A percentile compares a stretch with the other conserved stretches of the same genome.
phyloP scores from a whole-genome alignment of 2,329 filamentous ascomycete species.

The Trichoderma breve region DNA sequence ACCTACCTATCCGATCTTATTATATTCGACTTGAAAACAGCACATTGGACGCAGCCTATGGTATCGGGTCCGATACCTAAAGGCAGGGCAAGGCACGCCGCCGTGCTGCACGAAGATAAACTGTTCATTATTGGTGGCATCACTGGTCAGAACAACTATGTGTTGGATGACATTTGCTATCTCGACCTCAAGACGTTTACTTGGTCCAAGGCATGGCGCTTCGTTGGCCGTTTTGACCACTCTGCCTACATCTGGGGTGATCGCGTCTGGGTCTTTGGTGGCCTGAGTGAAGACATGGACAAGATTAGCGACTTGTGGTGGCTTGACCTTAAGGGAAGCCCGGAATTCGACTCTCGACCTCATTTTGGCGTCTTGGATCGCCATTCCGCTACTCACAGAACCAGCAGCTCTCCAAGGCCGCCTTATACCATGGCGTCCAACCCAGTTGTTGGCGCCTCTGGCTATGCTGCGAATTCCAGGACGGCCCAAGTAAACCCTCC shows the following conservation, averaged over 20 bases:
- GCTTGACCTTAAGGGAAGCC: slow-evolving; percentile 89
- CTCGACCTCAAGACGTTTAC: slow-evolving; percentile 96
- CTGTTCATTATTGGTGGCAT: slow-evolving; percentile 95
- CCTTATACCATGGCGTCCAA: slow-evolving; percentile 51
- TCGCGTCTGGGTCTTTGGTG: slow-evolving; percentile 94
- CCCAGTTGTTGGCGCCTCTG: slow-evolving; percentile 56
- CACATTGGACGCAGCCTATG: slow-evolving; percentile 91
- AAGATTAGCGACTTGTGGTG: slow-evolving; percentile 96
- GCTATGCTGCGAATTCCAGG: slow-evolving; percentile 66
- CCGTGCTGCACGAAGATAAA: slow-evolving; percentile 93
- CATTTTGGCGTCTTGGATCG: slow-evolving; percentile 54
- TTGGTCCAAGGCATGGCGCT: slow-evolving; percentile 95
- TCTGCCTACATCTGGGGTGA: slow-evolving; percentile 90
- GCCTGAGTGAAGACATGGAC: slow-evolving; percentile 93
- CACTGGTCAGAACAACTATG: slow-evolving; percentile 85
- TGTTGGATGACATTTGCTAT: slow-evolving; percentile 94
- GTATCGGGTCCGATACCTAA: slow-evolving; percentile 82
- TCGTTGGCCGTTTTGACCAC: slow-evolving; percentile 92
- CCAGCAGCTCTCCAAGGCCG: slow-evolving; percentile 51
- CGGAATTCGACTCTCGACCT: slow-evolving; percentile 74
- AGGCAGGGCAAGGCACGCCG: slow-evolving; percentile 87
- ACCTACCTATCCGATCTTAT: slow-evolving; percentile 95
- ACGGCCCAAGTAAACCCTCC: slow-evolving; percentile 65
- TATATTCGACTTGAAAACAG: slow-evolving; percentile 90
- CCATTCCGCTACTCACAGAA: slow-evolving; percentile 39